These are phyloP conservation scores for Hypoxylon sp. DNA, from an alignment of 2,329 filamentous ascomycete species.

Conservation along the genomic window DNA sequence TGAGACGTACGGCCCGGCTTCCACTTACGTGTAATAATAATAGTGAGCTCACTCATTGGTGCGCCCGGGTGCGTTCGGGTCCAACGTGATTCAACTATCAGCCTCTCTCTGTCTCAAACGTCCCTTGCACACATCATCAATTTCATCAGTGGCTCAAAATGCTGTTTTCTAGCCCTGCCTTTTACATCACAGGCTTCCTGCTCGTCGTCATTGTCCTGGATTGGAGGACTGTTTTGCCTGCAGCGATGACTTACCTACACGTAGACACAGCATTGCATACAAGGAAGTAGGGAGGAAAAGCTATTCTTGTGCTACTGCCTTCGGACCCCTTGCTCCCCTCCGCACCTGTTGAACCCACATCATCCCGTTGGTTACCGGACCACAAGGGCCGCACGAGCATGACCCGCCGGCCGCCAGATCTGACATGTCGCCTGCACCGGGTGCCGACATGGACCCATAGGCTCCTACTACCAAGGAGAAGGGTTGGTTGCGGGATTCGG, in stretches of 20 bases:
- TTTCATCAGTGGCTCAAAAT: conserved; percentile 30
- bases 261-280: conserved; percentile 26
- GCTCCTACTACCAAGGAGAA: conserved; percentile 28
- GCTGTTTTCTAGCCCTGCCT: conserved; percentile 5
- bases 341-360: conserved; percentile 7
- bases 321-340: conserved; percentile 23
- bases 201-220: conserved; percentile 12
- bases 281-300: conserved; percentile 8
- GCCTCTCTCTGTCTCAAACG: conserved; percentile 28
- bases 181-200: conserved; percentile 32
- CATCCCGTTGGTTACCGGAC: conserved; percentile 31
- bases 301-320: conserved; percentile 15
- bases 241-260: conserved; percentile 22
- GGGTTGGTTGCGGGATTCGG: conserved; percentile 38
- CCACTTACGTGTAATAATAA: conserved; percentile 30
- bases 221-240: conserved; percentile 11
- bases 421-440: conserved; percentile 51
- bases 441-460: conserved; percentile 43
- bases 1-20: conserved; percentile 26
- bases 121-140: conserved; percentile 34
- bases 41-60: conserved; percentile 33
- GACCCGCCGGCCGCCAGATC: conserved; percentile 46
- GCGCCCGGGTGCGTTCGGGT: conserved; percentile 22
- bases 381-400: conserved; percentile 27
- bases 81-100: conserved; percentile 27